Conservation (phyloP, 768 basidiomycete species). For the Tulasnella sp. region DNA sequence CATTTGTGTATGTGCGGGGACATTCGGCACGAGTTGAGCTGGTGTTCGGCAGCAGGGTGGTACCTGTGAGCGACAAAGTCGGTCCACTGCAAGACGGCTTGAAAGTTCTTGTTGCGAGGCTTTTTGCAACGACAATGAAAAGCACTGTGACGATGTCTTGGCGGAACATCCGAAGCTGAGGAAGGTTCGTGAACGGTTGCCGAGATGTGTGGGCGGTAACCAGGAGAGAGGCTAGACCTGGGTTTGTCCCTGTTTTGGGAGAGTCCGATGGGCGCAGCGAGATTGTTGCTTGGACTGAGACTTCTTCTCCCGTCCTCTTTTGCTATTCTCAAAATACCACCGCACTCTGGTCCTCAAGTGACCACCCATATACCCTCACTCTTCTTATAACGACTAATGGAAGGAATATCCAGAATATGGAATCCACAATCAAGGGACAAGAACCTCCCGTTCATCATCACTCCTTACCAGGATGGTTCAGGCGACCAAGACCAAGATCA, state of each 20-base stretch:
- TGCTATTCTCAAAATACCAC: not conserved
- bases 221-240: not conserved
- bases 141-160: not conserved
- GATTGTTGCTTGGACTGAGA: not conserved
- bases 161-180: not conserved
- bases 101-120: too few species aligned
- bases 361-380: not conserved
- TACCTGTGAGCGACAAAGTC: not conserved
- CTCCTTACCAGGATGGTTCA: not conserved
- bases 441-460: not conserved
- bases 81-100: not conserved
- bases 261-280: not conserved
- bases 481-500: not conserved
- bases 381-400: not conserved
- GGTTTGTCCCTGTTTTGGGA: not conserved
- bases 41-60: not conserved
- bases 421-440: not conserved
- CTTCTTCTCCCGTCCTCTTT: not conserved
- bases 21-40: not conserved
- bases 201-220: not conserved
- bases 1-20: too few species aligned
- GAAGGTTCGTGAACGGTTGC: not conserved
- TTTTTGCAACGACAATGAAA: not conserved
- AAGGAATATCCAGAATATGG: not conserved
- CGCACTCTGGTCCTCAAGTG: not conserved